Evolutionary conservation across 176 grass and related monocot species (phyloP), one percentile per base, ranked within the genome.

Genomic region (Oryza glaberrima): DNA sequence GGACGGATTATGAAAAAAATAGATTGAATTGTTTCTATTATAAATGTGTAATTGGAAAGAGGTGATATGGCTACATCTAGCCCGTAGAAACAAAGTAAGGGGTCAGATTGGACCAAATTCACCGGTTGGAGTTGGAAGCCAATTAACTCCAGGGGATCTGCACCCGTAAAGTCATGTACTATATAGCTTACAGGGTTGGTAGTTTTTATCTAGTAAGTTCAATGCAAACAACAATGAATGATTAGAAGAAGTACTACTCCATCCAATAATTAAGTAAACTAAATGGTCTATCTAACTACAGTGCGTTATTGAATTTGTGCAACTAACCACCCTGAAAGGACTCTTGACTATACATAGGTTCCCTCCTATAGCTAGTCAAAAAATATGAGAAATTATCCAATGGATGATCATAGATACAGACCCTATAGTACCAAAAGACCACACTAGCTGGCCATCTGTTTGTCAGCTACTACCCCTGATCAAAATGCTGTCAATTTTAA

Each of bases 391-490:
- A 76, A 68, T 14, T 38, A 49, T 76, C 68, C 56, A 73, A 72
- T 54, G 32, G 16, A 65, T 44, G 22, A 66, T 78, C 67, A 65
- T 43, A 56, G 69, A 67, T 66, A 41, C 43, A 71, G 41, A 71
- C 16, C 41, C 58, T 63, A 63, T 86, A 49, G 15, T 76, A 58
- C 22, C 64, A 65, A 56, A 65, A 69, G 16, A 67, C 41, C 69
- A 79, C 6, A 25, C 65, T 48, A 34, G 41, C 40, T 79, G 25
- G 43, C 25, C 20, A 28, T 4, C 68, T 45, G 5, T 72, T 78
- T 79, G 67, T 65, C 56, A 78, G 70, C 44, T 35, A 73, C 23
- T 34, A 20, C 79, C 47, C 69, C 22, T 83, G 56, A 74, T 65
- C 70, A 65, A 67, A 65, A 23, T 87, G 40, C 61, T 77, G 45